These are phyloP conservation scores for Phellinidium pouzarii DNA, from an alignment of 1,284 basidiomycete genomes.

Conservation along the genomic window DNA sequence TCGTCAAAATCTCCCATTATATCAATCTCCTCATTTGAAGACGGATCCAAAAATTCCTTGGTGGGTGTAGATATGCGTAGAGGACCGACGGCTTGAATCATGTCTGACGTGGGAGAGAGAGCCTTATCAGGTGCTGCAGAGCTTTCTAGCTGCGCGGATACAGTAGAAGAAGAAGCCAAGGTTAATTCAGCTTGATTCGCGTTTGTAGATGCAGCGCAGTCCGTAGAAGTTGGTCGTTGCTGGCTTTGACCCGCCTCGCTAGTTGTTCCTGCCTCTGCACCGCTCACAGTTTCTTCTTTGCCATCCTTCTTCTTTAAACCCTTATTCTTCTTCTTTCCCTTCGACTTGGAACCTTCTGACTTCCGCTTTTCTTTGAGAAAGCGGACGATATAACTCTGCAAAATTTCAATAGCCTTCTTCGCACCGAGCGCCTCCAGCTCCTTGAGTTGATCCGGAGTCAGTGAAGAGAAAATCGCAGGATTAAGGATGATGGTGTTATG, in stretches of 20 bases:
- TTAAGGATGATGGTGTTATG: slow-evolving; percentile 80
- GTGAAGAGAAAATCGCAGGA: slow-evolving; percentile 76
- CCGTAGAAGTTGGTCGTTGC: background rate
- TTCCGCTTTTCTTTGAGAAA: slow-evolving; percentile 75
- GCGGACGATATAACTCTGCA: slow-evolving; percentile 80
- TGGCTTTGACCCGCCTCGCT: background rate
- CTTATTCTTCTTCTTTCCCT: slow-evolving; percentile 35
- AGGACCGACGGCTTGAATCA: slow-evolving; percentile 11
- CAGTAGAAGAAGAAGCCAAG: background rate
- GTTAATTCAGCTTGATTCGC: background rate
- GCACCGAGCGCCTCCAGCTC: slow-evolving; percentile 79
- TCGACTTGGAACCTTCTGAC: slow-evolving; percentile 31
- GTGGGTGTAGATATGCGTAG: slow-evolving; percentile 19
- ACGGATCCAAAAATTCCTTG: slow-evolving; percentile 23
- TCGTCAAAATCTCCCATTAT: slow-evolving; percentile 45
- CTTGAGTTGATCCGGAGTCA: slow-evolving; percentile 66
- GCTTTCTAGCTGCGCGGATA: background rate
- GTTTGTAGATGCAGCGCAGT: no score
- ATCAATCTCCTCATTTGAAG: slow-evolving; percentile 47
- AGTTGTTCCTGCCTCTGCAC: slow-evolving; percentile 7
- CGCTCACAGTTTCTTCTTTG: slow-evolving; percentile 26
- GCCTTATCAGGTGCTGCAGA: background rate
- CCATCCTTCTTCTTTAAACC: slow-evolving; percentile 34
- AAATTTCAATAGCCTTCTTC: slow-evolving; percentile 72
- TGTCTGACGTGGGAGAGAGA: slow-evolving; percentile 7